phyloP scores from a whole-genome alignment of 2,329 filamentous ascomycete species.

The Dactylellina haptotyla region DNA sequence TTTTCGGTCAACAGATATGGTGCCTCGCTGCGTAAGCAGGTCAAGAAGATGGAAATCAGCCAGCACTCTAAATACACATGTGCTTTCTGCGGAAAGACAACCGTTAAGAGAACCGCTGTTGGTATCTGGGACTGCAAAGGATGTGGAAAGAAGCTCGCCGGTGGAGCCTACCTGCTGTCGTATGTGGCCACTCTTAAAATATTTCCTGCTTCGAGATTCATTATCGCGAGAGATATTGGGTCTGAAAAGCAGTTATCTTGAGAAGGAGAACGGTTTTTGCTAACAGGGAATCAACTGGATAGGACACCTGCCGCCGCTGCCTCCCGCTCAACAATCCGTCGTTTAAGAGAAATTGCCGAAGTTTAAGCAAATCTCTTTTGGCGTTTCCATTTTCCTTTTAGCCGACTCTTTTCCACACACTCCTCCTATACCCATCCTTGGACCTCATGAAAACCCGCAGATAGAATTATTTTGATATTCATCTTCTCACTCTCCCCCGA shows the following conservation, averaged over 20 bases:
- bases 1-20: conserved; percentile 75
- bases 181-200: conserved; percentile 70
- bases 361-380: conserved; percentile 69
- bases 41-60: conserved; percentile 99
- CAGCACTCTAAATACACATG: conserved; percentile 98
- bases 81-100: conserved; percentile 98
- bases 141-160: conserved; percentile 93
- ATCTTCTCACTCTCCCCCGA: background rate
- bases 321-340: conserved; percentile 94
- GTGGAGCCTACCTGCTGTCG: conserved; percentile 95
- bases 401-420: conserved; percentile 20
- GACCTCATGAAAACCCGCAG: conserved; percentile 43
- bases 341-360: conserved; percentile 97
- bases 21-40: conserved; percentile 98
- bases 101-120: conserved; percentile 87
- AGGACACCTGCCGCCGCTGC: conserved; percentile 93
- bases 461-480: conserved; percentile 40
- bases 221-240: background rate
- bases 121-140: conserved; percentile 97
- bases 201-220: background rate
- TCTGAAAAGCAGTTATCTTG: background rate
- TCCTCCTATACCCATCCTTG: conserved; percentile 44
- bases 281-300: conserved; percentile 25
- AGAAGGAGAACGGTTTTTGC: background rate
- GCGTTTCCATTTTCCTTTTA: conserved; percentile 32